Evolutionary conservation across 805 yeast genomes (phyloP).

Genomic region (Metschnikowia colocasiae): DNA sequence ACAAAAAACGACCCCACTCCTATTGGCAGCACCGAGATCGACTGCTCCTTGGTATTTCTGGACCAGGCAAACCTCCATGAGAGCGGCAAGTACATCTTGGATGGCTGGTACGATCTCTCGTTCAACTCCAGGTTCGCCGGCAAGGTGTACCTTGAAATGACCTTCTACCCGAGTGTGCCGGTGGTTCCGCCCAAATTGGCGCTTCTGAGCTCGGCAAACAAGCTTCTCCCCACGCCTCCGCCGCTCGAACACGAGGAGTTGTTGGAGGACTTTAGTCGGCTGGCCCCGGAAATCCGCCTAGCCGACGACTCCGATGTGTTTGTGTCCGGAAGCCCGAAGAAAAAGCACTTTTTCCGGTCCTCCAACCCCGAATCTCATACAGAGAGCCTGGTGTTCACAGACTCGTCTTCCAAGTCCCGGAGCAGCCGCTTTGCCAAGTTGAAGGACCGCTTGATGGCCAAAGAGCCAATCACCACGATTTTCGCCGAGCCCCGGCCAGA

Average conservation of each 20-base stretch:
- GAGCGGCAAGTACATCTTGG: constrained; percentile 66
- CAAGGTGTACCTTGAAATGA: constrained; percentile 82
- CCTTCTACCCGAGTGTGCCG: constrained; percentile 69
- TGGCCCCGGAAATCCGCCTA: constrained; percentile 11
- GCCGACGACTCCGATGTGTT: constrained; percentile 12
- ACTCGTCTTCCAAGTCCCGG: constrained; percentile 21
- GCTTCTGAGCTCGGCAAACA: not conserved
- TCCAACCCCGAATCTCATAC: constrained; percentile 10
- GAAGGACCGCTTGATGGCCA: constrained; percentile 30
- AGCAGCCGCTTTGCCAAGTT: constrained; percentile 30
- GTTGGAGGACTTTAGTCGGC: constrained; percentile 8
- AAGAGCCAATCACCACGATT: constrained; percentile 30
- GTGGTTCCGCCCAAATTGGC: constrained; percentile 38
- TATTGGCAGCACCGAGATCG: constrained; percentile 78
- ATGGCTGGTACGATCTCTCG: constrained; percentile 74
- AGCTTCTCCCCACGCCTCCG: constrained; percentile 12
- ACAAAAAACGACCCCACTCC: constrained; percentile 82
- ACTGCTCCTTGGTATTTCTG: constrained; percentile 66
- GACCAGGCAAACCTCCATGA: constrained; percentile 43
- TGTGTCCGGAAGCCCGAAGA: constrained; percentile 8
- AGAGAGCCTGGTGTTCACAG: constrained; percentile 11
- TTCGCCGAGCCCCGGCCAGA: constrained; percentile 6
- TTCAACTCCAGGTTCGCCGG: constrained; percentile 79
- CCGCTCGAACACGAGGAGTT: constrained; percentile 4
- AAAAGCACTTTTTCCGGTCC: constrained; percentile 9